phyloP scores from a whole-genome alignment of 805 yeast species.

The Ogataea paradorogensis region DNA sequence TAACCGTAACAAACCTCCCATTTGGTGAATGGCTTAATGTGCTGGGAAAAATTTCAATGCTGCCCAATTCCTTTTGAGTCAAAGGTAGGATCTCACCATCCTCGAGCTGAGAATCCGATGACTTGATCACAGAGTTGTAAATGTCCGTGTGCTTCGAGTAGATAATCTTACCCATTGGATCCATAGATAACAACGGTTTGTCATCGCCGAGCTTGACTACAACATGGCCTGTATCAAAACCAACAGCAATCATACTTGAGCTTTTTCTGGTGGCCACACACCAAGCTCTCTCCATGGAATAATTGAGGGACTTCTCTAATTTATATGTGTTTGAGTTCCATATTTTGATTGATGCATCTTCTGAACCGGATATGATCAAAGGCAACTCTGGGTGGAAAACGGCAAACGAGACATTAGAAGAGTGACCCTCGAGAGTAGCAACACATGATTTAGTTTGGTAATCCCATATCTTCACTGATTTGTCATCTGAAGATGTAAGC shows the following conservation, averaged over 20 bases:
- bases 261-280: constrained; percentile 76
- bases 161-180: constrained; percentile 84
- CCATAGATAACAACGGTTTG: constrained; percentile 92
- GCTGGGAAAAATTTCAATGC: constrained; percentile 89
- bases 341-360: constrained; percentile 88
- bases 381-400: constrained; percentile 98
- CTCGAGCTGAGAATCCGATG: constrained; percentile 56
- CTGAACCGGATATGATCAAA: constrained; percentile 91
- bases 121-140: constrained; percentile 74
- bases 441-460: constrained; percentile 96
- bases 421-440: constrained; percentile 91
- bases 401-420: constrained; percentile 94
- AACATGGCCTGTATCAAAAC: constrained; percentile 94
- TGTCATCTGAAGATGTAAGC: constrained; percentile 88
- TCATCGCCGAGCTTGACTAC: constrained; percentile 88
- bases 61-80: constrained; percentile 87
- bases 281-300: constrained; percentile 96
- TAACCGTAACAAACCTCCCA: constrained; percentile 94
- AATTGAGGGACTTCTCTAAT: constrained; percentile 85
- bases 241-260: constrained; percentile 80
- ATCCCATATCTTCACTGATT: constrained; percentile 89
- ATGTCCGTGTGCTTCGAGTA: constrained; percentile 92
- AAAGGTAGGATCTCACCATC: constrained; percentile 81
- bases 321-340: constrained; percentile 96
- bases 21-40: constrained; percentile 89